Evolutionary conservation across 1,284 basidiomycete species (phyloP), one percentile per base, ranked within the genome.

Genomic region (Chiua sp.): DNA sequence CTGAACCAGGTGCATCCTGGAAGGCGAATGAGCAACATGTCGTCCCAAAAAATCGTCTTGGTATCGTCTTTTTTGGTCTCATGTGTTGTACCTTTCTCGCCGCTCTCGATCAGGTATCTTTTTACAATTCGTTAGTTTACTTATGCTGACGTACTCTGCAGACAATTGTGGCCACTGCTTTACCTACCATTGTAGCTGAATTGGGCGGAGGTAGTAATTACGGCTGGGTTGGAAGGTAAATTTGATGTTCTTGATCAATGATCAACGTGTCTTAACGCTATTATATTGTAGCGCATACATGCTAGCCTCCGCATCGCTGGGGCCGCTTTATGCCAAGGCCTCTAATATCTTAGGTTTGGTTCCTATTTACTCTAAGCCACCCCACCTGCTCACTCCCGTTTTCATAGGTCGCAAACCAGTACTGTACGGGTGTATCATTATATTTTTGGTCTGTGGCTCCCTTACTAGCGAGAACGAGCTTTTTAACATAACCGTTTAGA

Each of bases 41-140:
- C 15, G 65, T 87, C 2, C 86, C 86, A 7, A 77, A 85, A 59
- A 87, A 86, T 70, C 78, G 79, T 20, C 71, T 89, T 28, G 63
- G 75, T 18, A 72, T 88, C 15, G 85, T 88, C 6, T 85, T 86
- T 59, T 67, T 76, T 46, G 85, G 83, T n/a, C 71, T 88, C 39
- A 85, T 86, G 79, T 75, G 79, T 39, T 75, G 75, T 28, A 75
- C 81, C 11, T 88, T 90, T 65, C 72, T 90, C 39, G 83, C 83
- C 20, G 83, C 85, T 13, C 76, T 86, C 51, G 85, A 87, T 67
- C 85, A 87, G 75, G 85, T 84, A 59, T 55, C 67, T 66, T 26
- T 37, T 35, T 11, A 42, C 6, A 20, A 18, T 22, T 20, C 4
- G 46, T 11, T 4, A 23, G 10, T 33, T 35, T 23, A 13, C 13